Percentiles rank a stretch among this genome's conserved stretches.
These are phyloP conservation scores for Cucumis hystrix DNA, from an alignment of 306 rosid genomes.

Conservation along the genomic window DNA sequence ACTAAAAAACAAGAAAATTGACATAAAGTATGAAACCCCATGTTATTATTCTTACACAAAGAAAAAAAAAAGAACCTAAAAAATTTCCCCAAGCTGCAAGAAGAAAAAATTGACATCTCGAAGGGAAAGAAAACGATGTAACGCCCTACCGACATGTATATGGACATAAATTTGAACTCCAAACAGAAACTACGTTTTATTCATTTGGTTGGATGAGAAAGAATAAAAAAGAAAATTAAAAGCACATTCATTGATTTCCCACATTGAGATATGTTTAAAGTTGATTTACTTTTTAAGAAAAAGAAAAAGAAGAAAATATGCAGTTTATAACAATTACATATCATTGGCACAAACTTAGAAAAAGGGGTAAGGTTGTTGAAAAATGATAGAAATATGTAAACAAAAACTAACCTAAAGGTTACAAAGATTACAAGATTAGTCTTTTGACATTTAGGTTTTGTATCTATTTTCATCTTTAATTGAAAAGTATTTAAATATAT, in stretches of 20 bases:
- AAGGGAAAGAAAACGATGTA: neutral
- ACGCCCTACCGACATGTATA: neutral
- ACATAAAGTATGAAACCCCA: slow-evolving; percentile 1
- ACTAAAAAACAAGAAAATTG: neutral
- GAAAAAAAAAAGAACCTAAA: neutral
- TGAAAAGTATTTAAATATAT: too few relatives aligned
- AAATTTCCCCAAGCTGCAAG: neutral
- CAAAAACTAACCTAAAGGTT: too few relatives aligned
- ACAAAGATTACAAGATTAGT: too few relatives aligned
- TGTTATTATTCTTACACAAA: neutral
- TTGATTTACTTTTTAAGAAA: neutral
- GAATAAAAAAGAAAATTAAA: neutral
- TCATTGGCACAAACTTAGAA: neutral
- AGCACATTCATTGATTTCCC: neutral
- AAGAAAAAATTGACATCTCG: neutral
- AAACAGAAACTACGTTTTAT: neutral
- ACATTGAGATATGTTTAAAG: neutral
- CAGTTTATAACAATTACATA: neutral
- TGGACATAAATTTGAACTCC: neutral
- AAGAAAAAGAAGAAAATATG: neutral
- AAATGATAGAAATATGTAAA: neutral
- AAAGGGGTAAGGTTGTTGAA: neutral
- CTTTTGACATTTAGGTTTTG: too few relatives aligned
- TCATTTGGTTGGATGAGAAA: neutral
- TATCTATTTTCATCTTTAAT: too few relatives aligned